Conservation (phyloP, 805 yeast genomes). For the Hanseniaspora occidentalis region DNA sequence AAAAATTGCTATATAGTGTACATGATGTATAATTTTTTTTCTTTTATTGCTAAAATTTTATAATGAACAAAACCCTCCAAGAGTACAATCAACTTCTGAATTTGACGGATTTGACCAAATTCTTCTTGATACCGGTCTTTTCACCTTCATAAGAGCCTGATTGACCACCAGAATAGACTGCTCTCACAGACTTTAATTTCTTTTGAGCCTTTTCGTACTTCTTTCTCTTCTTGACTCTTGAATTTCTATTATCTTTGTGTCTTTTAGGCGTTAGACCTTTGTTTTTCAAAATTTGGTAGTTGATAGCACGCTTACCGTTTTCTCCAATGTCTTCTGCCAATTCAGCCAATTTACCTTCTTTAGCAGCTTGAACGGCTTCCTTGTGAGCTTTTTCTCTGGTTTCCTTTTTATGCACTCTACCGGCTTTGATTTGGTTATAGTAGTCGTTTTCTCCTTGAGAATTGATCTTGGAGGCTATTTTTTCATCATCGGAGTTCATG, state of each 20-base stretch:
- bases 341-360: conserved; percentile 73
- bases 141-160: conserved; percentile 86
- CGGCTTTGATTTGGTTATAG: conserved; percentile 41
- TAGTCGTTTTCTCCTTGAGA: conserved; percentile 41
- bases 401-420: conserved; percentile 36
- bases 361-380: conserved; percentile 64
- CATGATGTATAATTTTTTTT: too few relatives aligned
- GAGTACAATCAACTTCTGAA: conserved; percentile 25
- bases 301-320: conserved; percentile 88
- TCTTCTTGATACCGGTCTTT: conserved; percentile 94
- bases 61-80: neutral
- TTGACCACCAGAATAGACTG: conserved; percentile 63
- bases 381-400: conserved; percentile 53
- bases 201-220: conserved; percentile 90
- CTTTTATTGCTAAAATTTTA: conserved; percentile 3
- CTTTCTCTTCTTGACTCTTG: conserved; percentile 97
- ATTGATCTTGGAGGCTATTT: conserved; percentile 29
- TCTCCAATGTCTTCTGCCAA: conserved; percentile 49
- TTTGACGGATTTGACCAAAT: conserved; percentile 75
- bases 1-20: too few relatives aligned
- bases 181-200: conserved; percentile 82
- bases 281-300: conserved; percentile 89
- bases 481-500: conserved; percentile 35
- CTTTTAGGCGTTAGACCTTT: conserved; percentile 91
- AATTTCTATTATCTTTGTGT: conserved; percentile 86